Percentiles rank a stretch among this genome's conserved stretches.
Evolutionary conservation across 2,329 filamentous ascomycete species (phyloP).

Genomic region (Cercospora nicotianae): DNA sequence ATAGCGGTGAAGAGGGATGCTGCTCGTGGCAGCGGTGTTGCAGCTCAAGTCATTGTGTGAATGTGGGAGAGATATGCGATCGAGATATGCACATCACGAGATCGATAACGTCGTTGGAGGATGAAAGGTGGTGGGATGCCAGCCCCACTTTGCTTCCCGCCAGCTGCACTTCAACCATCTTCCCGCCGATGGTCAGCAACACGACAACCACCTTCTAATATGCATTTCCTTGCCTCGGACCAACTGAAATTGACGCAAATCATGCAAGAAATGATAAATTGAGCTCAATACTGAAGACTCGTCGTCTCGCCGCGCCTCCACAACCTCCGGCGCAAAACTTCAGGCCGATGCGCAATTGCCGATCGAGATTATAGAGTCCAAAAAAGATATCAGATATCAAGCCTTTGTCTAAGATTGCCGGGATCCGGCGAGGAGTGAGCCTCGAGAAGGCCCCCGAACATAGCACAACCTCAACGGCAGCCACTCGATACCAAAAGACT

Average conservation of each 20-base stretch:
- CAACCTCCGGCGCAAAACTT: slow-evolving; percentile 9
- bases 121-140: slow-evolving; percentile 6
- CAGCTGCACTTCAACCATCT: neutral
- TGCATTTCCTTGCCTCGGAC: neutral
- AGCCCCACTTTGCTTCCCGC: neutral
- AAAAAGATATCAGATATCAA: neutral
- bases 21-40: slow-evolving; percentile 14
- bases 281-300: too few relatives aligned
- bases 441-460: neutral
- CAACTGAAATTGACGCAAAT: neutral
- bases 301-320: neutral
- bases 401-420: neutral
- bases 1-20: slow-evolving; percentile 42
- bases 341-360: neutral
- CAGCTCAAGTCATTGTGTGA: slow-evolving; percentile 6
- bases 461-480: neutral
- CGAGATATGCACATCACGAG: slow-evolving; percentile 2
- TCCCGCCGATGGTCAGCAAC: neutral
- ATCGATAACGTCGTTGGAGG: neutral
- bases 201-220: neutral
- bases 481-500: neutral
- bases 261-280: neutral
- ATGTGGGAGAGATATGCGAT: neutral
- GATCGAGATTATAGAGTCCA: neutral
- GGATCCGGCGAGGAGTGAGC: too few relatives aligned